Evolutionary conservation across 352 stramenopile species (phyloP).

Genomic region (Phytophthora sp.): DNA sequence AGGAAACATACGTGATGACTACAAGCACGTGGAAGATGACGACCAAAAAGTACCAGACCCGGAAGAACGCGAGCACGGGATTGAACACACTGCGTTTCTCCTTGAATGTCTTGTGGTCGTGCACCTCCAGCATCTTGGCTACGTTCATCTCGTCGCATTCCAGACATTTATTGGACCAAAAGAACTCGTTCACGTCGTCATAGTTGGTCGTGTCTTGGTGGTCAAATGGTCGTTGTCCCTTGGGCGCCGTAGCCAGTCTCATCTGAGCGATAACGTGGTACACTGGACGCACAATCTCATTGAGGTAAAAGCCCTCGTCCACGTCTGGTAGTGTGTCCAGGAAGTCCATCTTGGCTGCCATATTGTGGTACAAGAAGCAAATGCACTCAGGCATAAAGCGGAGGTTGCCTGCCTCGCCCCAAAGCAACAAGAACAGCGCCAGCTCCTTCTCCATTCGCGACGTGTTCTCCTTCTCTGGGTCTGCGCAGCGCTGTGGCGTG

Average conservation of each 20-base stretch:
- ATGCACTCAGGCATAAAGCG: slow-evolving; percentile 91
- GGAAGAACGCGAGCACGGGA: slow-evolving; percentile 81
- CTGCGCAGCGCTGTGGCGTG: slow-evolving; percentile 81
- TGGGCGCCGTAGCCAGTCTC: slow-evolving; percentile 49
- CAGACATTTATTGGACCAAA: slow-evolving; percentile 75
- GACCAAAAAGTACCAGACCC: slow-evolving; percentile 85
- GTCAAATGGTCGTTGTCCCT: slow-evolving; percentile 59
- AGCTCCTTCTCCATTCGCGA: slow-evolving; percentile 71
- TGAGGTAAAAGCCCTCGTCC: slow-evolving; percentile 65
- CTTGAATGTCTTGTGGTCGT: slow-evolving; percentile 87
- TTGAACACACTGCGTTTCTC: slow-evolving; percentile 90
- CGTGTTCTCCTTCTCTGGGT: slow-evolving; percentile 45
- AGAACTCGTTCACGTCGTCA: slow-evolving; percentile 91
- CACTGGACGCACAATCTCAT: slow-evolving; percentile 73
- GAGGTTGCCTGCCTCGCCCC: slow-evolving; percentile 85
- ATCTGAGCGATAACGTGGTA: slow-evolving; percentile 84
- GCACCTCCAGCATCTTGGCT: slow-evolving; percentile 57
- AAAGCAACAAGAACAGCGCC: slow-evolving; percentile 82
- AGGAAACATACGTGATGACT: slow-evolving; percentile 71
- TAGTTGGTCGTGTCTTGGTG: slow-evolving; percentile 89
- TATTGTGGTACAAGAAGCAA: slow-evolving; percentile 88
- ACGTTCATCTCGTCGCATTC: slow-evolving; percentile 76
- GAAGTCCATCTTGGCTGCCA: slow-evolving; percentile 69
- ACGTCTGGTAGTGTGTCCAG: slow-evolving; percentile 61
- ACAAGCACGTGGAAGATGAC: slow-evolving; percentile 75